phyloP scores from a whole-genome alignment of 2,329 filamentous ascomycete genomes.

The Ciborinia camelliae region DNA sequence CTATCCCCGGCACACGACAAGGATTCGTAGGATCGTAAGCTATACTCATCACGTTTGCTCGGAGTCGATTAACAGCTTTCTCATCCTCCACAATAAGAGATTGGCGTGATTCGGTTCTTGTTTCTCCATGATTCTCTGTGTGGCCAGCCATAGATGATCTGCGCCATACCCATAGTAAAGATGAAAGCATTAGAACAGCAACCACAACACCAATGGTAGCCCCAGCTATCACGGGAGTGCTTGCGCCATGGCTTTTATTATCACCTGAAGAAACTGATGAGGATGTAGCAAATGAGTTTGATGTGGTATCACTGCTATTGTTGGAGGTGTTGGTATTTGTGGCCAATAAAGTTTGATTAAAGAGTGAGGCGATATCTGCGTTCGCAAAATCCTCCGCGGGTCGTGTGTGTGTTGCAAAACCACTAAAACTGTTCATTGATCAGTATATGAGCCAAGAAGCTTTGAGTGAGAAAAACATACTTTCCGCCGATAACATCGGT shows the following conservation, averaged over 20 bases:
- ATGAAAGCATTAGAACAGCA: slow-evolving; percentile 4
- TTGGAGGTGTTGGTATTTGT: neutral
- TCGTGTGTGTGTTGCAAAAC: slow-evolving; percentile 1
- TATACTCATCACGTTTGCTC: slow-evolving; percentile 7
- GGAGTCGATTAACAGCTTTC: neutral
- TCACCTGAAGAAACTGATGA: neutral
- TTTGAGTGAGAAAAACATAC: slow-evolving; percentile 10
- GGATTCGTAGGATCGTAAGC: slow-evolving; percentile 9
- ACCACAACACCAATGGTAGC: slow-evolving; percentile 8
- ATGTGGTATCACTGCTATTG: neutral
- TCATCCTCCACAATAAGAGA: slow-evolving; percentile 8
- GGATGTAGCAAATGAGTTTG: neutral
- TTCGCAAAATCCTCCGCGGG: slow-evolving; percentile 3
- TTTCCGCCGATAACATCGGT: slow-evolving; percentile 35
- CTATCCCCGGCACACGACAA: neutral
- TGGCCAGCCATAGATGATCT: slow-evolving; percentile 2
- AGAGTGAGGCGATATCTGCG: slow-evolving; percentile 8
- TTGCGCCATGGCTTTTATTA: neutral
- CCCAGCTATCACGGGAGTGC: slow-evolving; percentile 5
- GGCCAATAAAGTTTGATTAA: neutral
- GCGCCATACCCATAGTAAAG: slow-evolving; percentile 8
- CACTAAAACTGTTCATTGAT: slow-evolving; percentile 8
- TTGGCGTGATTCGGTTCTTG: neutral
- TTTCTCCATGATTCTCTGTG: neutral
- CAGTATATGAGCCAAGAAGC: neutral